Evolutionary conservation across 768 basidiomycete genomes (phyloP).

Genomic region (Mycena rosella): DNA sequence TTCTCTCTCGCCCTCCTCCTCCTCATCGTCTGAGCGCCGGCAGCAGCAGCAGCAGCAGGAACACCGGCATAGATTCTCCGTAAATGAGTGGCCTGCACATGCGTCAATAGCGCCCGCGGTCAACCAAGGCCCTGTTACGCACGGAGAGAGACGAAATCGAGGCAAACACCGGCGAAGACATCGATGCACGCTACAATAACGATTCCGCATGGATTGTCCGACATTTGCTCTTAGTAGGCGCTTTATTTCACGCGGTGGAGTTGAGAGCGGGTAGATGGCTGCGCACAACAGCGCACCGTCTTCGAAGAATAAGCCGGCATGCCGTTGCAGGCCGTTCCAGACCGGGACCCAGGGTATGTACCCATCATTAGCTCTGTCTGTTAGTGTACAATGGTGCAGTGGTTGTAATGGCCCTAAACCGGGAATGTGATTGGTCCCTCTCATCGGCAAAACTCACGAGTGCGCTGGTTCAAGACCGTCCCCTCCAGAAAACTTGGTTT

Average conservation of each 20-base stretch:
- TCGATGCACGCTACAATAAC: slow-evolving; percentile 26
- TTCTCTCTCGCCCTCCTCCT: slow-evolving; percentile 19
- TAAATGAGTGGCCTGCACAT: slow-evolving; percentile 27
- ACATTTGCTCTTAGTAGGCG: background rate
- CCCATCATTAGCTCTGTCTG: background rate
- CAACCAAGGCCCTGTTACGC: background rate
- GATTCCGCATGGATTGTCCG: slow-evolving; percentile 3
- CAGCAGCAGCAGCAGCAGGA: slow-evolving; percentile 17
- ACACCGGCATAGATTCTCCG: slow-evolving; percentile 16
- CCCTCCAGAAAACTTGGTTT: slow-evolving; percentile 96
- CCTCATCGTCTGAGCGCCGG: slow-evolving; percentile 3
- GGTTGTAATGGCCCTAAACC: slow-evolving; percentile 86
- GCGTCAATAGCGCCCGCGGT: background rate
- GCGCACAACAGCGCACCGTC: too few species aligned
- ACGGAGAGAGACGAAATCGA: slow-evolving; percentile 31
- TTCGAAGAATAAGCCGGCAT: too few species aligned
- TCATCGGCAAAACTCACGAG: slow-evolving; percentile 73
- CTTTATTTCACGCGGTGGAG: too few species aligned
- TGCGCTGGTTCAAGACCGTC: slow-evolving; percentile 95
- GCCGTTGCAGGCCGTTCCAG: too few species aligned
- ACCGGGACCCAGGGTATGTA: too few species aligned
- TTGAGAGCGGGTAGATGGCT: too few species aligned
- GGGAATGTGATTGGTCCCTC: slow-evolving; percentile 82
- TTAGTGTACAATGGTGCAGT: slow-evolving; percentile 64
- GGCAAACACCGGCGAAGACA: slow-evolving; percentile 31